Percentiles rank a stretch among this genome's conserved stretches.
phyloP scores from a whole-genome alignment of 129 eudicot species.

The Escallonia herrerae region DNA sequence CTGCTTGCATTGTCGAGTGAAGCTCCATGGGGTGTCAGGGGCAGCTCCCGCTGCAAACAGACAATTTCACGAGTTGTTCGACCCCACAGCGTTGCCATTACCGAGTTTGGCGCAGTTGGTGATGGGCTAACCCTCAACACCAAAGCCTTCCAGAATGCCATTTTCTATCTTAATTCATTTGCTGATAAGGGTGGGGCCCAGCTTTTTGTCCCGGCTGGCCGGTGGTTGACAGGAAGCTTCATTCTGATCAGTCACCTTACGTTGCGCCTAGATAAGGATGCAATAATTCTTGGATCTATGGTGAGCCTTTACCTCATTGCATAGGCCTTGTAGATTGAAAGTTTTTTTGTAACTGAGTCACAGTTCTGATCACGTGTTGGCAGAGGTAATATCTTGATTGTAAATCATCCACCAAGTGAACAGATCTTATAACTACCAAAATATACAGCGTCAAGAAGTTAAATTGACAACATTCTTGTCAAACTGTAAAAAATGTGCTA shows the following conservation, averaged over 20 bases:
- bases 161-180: constrained; percentile 17
- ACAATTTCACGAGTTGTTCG: constrained; percentile 9
- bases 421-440: background rate
- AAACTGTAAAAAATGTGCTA: background rate
- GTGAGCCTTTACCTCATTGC: constrained; percentile 2
- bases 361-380: background rate
- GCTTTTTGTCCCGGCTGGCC: constrained; percentile 15
- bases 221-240: constrained; percentile 21
- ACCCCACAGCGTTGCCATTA: constrained; percentile 14
- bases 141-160: constrained; percentile 14
- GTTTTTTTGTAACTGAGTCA: background rate
- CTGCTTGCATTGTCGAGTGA: constrained; percentile 7
- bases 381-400: background rate
- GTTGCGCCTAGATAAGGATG: constrained; percentile 10
- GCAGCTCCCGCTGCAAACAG: constrained; percentile 8
- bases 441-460: background rate
- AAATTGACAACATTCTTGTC: background rate
- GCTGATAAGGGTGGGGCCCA: constrained; percentile 16
- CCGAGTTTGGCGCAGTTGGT: constrained; percentile 18
- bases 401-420: background rate
- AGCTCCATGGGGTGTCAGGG: no score
- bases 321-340: background rate
- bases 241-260: constrained; percentile 16
- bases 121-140: constrained; percentile 16
- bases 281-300: constrained; percentile 11